These are phyloP conservation scores for Chloroidium sp. DNA, from an alignment of 163 green algal genomes.

Conservation along the genomic window DNA sequence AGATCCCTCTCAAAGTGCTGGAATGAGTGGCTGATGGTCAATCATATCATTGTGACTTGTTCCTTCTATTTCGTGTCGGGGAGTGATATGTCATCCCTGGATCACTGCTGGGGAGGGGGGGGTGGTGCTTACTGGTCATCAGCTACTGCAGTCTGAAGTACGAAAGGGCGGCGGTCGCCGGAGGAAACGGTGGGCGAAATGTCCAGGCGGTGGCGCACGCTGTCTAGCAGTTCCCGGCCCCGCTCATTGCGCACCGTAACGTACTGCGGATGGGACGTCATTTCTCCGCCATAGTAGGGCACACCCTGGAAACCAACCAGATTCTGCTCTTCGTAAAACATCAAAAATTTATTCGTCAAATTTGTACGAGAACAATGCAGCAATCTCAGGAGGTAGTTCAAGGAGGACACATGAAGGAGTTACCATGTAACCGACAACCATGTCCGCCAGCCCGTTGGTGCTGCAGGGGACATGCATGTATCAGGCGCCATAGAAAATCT, in stretches of 20 bases:
- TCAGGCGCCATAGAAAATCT: too few species aligned
- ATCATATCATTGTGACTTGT: too few species aligned
- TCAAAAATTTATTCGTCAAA: too few species aligned
- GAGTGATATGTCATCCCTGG: not conserved
- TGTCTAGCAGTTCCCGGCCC: constrained; percentile 67
- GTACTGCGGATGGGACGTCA: constrained; percentile 64
- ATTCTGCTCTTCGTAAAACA: not conserved
- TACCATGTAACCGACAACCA: too few species aligned
- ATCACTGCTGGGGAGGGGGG: not conserved
- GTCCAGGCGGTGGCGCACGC: constrained; percentile 46
- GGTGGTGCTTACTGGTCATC: constrained; percentile 68
- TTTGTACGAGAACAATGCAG: too few species aligned
- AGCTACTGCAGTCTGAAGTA: constrained; percentile 84
- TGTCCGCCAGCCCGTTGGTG: too few species aligned
- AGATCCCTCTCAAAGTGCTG: too few species aligned
- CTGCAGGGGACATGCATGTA: too few species aligned
- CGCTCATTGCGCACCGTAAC: constrained; percentile 80
- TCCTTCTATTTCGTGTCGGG: not conserved
- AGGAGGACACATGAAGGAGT: too few species aligned
- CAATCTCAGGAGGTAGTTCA: too few species aligned
- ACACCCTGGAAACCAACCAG: constrained; percentile 86
- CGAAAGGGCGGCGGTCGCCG: constrained; percentile 67
- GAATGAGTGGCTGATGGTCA: too few species aligned
- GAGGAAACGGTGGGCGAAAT: constrained; percentile 41
- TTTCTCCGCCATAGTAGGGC: constrained; percentile 53